Conservation (phyloP, 208 protist genomes). For the Leishmania arabica region DNA sequence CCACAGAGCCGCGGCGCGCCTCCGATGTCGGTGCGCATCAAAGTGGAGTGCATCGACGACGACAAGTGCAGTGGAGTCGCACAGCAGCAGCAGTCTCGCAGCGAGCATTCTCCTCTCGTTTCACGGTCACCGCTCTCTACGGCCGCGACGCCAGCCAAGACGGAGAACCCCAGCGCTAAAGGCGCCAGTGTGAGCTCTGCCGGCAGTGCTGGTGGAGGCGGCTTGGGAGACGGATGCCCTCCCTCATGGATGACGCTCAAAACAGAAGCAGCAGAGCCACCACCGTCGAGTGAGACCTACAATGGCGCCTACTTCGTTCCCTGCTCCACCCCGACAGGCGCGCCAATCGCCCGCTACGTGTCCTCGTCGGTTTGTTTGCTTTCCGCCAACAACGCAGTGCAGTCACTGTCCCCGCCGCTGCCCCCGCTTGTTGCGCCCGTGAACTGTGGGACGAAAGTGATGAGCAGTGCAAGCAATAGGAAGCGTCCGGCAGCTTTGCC, state of each 20-base stretch:
- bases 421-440: conserved; percentile 2
- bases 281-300: not conserved
- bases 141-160: not conserved
- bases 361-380: not conserved
- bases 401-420: not conserved
- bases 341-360: conserved; percentile 26
- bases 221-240: conserved; percentile 1
- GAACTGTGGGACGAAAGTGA: not conserved
- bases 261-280: not conserved
- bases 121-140: not conserved
- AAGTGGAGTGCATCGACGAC: not conserved
- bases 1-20: not conserved
- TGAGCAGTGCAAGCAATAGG: not conserved
- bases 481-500: not conserved
- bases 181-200: not conserved
- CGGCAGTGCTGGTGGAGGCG: not conserved
- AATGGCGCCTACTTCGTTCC: conserved; percentile 30
- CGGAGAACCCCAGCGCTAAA: not conserved
- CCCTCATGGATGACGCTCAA: conserved; percentile 23
- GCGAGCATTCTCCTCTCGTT: not conserved
- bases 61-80: not conserved
- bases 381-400: not conserved
- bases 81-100: not conserved
- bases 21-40: not conserved
- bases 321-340: conserved; percentile 16